Conservation (phyloP, 306 rosid genomes). For the Herpetospermum pedunculosum region DNA sequence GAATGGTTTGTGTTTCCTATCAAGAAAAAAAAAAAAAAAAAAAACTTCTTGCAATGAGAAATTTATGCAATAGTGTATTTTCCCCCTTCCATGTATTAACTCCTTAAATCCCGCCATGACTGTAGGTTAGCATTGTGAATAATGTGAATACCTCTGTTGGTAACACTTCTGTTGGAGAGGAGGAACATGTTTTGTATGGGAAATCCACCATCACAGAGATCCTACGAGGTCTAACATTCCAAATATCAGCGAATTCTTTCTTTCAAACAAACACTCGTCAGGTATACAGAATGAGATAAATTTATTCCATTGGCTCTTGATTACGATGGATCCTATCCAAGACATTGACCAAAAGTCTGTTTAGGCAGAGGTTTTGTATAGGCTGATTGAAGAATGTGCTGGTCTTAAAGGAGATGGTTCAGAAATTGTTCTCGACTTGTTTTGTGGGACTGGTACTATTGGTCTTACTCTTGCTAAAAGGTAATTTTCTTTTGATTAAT, state of each 20-base stretch:
- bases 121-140: conserved; percentile 69
- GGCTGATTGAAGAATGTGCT: conserved; percentile 73
- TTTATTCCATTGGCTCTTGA: conserved; percentile 1
- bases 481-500: conserved; percentile 19
- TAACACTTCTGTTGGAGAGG: conserved; percentile 89
- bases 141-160: conserved; percentile 87
- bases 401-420: conserved; percentile 76
- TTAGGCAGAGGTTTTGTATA: conserved; percentile 89
- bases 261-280: conserved; percentile 89
- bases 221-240: conserved; percentile 80
- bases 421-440: conserved; percentile 85
- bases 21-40: no score
- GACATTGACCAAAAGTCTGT: conserved; percentile 13
- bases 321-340: conserved; percentile 4
- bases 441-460: conserved; percentile 98
- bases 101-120: conserved; percentile 11
- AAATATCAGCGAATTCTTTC: conserved; percentile 95
- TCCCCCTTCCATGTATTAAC: neutral
- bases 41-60: no score
- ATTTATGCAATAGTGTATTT: neutral
- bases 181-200: conserved; percentile 73
- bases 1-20: no score
- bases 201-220: conserved; percentile 75
- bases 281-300: conserved; percentile 46
- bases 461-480: conserved; percentile 87